Percentiles rank a stretch among this genome's conserved stretches.
Evolutionary conservation across 768 basidiomycete genomes (phyloP).

Genomic region (Symmetrospora coprosmae): DNA sequence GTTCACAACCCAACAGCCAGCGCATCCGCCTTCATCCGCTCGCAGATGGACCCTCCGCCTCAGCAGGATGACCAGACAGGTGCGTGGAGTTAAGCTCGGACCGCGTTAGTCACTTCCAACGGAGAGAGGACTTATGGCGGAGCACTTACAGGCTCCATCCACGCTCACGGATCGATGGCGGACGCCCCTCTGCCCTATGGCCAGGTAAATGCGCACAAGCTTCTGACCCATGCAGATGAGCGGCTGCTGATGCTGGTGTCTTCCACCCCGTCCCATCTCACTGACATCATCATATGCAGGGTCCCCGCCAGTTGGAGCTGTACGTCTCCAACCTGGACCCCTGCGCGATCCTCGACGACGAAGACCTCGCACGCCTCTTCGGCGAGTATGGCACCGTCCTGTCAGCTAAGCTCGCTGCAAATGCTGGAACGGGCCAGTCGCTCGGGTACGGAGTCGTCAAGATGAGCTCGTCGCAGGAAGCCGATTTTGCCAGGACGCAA

Average conservation of each 20-base stretch:
- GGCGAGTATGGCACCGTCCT: constrained; percentile 8
- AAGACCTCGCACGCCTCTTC: constrained; percentile 15
- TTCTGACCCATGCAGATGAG: too few species aligned
- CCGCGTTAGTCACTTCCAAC: too few species aligned
- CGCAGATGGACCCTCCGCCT: not conserved
- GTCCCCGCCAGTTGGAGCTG: not conserved
- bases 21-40: not conserved
- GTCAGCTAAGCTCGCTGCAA: constrained; percentile 1
- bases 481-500: constrained; percentile 10
- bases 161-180: too few species aligned
- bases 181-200: too few species aligned
- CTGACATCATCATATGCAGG: too few species aligned
- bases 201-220: too few species aligned
- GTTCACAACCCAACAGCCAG: constrained; percentile 4
- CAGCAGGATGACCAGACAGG: too few species aligned
- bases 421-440: constrained; percentile 1
- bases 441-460: constrained; percentile 7
- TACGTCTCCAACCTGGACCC: constrained; percentile 17
- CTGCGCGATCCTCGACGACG: constrained; percentile 11
- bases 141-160: too few species aligned
- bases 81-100: too few species aligned
- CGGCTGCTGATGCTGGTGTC: too few species aligned
- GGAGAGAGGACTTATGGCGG: too few species aligned
- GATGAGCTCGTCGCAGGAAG: not conserved
- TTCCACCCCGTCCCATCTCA: too few species aligned